A percentile compares a stretch with the other conserved stretches of the same genome.
Evolutionary conservation across 2,329 filamentous ascomycete genomes (phyloP).

Genomic region (Penicillium sp.): DNA sequence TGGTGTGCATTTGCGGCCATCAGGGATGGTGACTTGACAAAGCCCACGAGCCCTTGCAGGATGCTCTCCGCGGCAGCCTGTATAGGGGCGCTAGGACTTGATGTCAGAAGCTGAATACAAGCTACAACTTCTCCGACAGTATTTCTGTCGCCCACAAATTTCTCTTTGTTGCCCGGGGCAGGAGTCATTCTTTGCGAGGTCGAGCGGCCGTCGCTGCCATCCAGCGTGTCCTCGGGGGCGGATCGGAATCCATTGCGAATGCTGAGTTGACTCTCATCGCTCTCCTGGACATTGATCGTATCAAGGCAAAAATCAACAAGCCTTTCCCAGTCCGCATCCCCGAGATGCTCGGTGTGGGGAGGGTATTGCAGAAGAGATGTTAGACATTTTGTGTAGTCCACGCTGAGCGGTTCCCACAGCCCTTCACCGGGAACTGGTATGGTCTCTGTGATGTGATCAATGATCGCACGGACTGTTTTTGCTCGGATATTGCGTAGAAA

Average conservation of each 20-base stretch:
- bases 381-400: slow-evolving; percentile 78
- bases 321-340: slow-evolving; percentile 66
- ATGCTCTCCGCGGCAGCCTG: slow-evolving; percentile 58
- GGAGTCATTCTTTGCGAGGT: slow-evolving; percentile 35
- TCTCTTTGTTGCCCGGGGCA: slow-evolving; percentile 28
- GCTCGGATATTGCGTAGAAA: slow-evolving; percentile 68
- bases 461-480: slow-evolving; percentile 75
- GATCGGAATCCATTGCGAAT: slow-evolving; percentile 31
- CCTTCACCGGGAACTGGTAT: slow-evolving; percentile 63
- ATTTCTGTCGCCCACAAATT: slow-evolving; percentile 32
- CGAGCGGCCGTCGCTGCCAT: slow-evolving; percentile 28
- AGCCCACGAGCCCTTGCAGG: slow-evolving; percentile 57
- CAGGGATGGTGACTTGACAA: slow-evolving; percentile 62
- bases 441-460: slow-evolving; percentile 79
- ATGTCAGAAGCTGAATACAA: slow-evolving; percentile 65
- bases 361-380: slow-evolving; percentile 68
- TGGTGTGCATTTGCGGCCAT: slow-evolving; percentile 65
- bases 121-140: slow-evolving; percentile 60
- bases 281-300: slow-evolving; percentile 51
- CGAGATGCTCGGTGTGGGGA: slow-evolving; percentile 78
- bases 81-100: slow-evolving; percentile 68
- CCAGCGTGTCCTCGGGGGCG: slow-evolving; percentile 29
- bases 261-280: slow-evolving; percentile 32
- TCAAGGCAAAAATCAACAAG: slow-evolving; percentile 70
- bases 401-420: slow-evolving; percentile 68